phyloP scores from a whole-genome alignment of 768 basidiomycete species.

The Serendipita sp. region DNA sequence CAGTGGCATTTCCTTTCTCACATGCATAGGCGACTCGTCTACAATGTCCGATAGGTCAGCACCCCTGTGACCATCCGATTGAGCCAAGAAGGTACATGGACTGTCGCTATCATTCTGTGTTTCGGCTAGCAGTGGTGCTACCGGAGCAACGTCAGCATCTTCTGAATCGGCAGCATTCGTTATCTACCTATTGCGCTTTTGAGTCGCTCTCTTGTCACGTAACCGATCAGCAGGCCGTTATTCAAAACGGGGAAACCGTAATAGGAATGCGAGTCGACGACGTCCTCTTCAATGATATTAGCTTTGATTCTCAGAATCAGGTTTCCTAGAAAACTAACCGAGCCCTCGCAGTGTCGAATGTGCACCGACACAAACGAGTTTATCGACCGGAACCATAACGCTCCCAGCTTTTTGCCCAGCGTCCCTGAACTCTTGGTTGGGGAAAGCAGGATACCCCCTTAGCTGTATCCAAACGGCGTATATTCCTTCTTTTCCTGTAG shows the following conservation, averaged over 20 bases:
- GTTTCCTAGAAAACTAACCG: slow-evolving; percentile 18
- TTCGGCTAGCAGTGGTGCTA: slow-evolving; percentile 15
- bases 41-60: slow-evolving; percentile 22
- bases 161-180: background rate
- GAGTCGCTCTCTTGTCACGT: slow-evolving; percentile 41
- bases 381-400: slow-evolving; percentile 38
- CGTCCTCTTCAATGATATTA: slow-evolving; percentile 18
- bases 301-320: background rate
- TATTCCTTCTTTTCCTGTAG: slow-evolving; percentile 41
- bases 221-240: slow-evolving; percentile 35
- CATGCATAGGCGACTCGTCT: slow-evolving; percentile 38
- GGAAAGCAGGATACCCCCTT: slow-evolving; percentile 54
- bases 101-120: slow-evolving; percentile 14
- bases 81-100: slow-evolving; percentile 2
- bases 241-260: slow-evolving; percentile 53
- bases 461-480: slow-evolving; percentile 60
- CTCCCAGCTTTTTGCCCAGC: slow-evolving; percentile 43
- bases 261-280: slow-evolving; percentile 31
- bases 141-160: background rate
- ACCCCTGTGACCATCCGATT: slow-evolving; percentile 8
- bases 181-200: slow-evolving; percentile 21
- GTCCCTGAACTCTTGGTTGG: slow-evolving; percentile 48
- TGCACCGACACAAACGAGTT: slow-evolving; percentile 34
- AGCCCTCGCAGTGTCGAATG: slow-evolving; percentile 32
- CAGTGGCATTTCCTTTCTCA: slow-evolving; percentile 52